A percentile compares a stretch with the other conserved stretches of the same genome.
phyloP scores from a whole-genome alignment of 2,329 filamentous ascomycete genomes.

The Aspergillus sp. region DNA sequence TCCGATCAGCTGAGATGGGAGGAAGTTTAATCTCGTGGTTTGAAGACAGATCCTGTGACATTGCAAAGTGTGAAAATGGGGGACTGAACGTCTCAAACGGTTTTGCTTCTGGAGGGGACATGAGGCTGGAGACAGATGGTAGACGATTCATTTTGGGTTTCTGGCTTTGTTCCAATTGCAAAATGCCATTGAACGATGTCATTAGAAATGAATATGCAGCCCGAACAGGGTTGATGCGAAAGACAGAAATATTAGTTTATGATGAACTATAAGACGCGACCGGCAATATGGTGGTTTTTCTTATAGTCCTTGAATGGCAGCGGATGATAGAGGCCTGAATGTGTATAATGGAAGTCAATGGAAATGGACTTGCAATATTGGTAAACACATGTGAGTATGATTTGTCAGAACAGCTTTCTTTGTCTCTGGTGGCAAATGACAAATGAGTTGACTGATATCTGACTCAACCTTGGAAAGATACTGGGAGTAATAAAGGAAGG shows the following conservation, averaged over 20 bases:
- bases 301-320: slow-evolving; percentile 6
- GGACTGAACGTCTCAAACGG: slow-evolving; percentile 44
- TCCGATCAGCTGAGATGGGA: slow-evolving; percentile 36
- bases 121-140: slow-evolving; percentile 38
- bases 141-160: slow-evolving; percentile 35
- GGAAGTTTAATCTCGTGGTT: slow-evolving; percentile 30
- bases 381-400: slow-evolving; percentile 19
- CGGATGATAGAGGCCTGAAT: slow-evolving; percentile 15
- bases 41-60: slow-evolving; percentile 22
- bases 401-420: slow-evolving; percentile 19
- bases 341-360: slow-evolving; percentile 22
- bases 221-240: background rate
- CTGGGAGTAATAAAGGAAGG: background rate
- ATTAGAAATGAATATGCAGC: slow-evolving; percentile 12
- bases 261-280: background rate
- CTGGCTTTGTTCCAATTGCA: slow-evolving; percentile 15
- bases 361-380: slow-evolving; percentile 15
- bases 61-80: slow-evolving; percentile 21
- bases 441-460: slow-evolving; percentile 5
- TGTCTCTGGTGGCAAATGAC: slow-evolving; percentile 17
- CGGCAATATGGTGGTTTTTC: background rate
- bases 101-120: slow-evolving; percentile 43
- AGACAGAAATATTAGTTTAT: background rate
- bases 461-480: background rate
- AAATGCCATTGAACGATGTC: slow-evolving; percentile 20